A percentile compares a stretch with the other conserved stretches of the same genome.
These are phyloP conservation scores for Alternaria metachromatica DNA, from an alignment of 2,329 filamentous ascomycete species.

Conservation along the genomic window DNA sequence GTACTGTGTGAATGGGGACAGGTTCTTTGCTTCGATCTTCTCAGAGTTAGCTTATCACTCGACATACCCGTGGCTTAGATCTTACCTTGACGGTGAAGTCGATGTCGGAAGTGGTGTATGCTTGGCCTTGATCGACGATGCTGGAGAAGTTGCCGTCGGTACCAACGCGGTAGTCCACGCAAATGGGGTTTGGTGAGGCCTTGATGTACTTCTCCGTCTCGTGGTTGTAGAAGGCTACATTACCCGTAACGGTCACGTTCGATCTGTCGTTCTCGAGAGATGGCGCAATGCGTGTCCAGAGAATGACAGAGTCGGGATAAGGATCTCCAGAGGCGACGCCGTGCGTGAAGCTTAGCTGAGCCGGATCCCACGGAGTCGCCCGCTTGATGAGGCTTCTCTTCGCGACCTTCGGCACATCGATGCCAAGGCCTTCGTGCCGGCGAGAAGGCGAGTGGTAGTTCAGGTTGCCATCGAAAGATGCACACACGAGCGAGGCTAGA, in stretches of 20 bases:
- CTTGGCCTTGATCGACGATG: slow-evolving; percentile 63
- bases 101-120: slow-evolving; percentile 74
- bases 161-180: slow-evolving; percentile 69
- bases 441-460: slow-evolving; percentile 72
- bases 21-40: slow-evolving; percentile 68
- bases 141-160: slow-evolving; percentile 55
- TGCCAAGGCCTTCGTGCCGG: slow-evolving; percentile 67
- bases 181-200: slow-evolving; percentile 67
- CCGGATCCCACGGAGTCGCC: slow-evolving; percentile 47
- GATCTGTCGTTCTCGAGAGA: slow-evolving; percentile 49
- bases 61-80: accelerated
- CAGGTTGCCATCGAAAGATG: slow-evolving; percentile 56
- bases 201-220: slow-evolving; percentile 60
- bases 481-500: slow-evolving; percentile 21
- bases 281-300: slow-evolving; percentile 48
- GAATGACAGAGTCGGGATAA: slow-evolving; percentile 50
- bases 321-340: slow-evolving; percentile 59
- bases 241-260: slow-evolving; percentile 62
- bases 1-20: slow-evolving; percentile 70
- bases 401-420: slow-evolving; percentile 66
- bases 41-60: slow-evolving; percentile 15
- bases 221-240: slow-evolving; percentile 60
- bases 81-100: slow-evolving; percentile 75
- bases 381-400: slow-evolving; percentile 54
- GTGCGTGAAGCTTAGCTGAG: slow-evolving; percentile 43